Evolutionary conservation across 2,329 filamentous ascomycete genomes (phyloP).

Genomic region (Colletotrichum chrysophilum): DNA sequence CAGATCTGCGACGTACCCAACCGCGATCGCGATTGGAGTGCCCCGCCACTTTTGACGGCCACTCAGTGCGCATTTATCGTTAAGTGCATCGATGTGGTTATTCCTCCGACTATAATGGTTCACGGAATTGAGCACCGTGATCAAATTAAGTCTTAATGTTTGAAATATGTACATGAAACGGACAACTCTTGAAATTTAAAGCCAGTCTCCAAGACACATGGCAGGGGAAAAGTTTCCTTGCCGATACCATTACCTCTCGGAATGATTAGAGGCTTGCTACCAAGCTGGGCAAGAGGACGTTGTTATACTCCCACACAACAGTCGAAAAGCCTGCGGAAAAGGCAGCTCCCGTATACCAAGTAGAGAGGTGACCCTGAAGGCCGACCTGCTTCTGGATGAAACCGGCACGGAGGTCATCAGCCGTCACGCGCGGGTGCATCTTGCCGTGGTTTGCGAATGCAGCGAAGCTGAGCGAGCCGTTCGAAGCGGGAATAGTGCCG

Average conservation of each 20-base stretch:
- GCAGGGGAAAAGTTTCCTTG: fast-evolving
- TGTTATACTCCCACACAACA: constrained; percentile 38
- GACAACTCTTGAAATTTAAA: too few species aligned
- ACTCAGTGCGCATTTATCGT: too few species aligned
- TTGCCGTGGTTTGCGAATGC: constrained; percentile 40
- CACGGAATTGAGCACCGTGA: too few species aligned
- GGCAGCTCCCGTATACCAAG: constrained; percentile 49
- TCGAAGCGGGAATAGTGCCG: constrained; percentile 27
- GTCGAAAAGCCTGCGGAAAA: constrained; percentile 36
- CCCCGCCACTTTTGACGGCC: too few species aligned
- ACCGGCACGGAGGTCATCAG: constrained; percentile 38
- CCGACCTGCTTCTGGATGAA: constrained; percentile 46
- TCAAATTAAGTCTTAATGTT: too few species aligned
- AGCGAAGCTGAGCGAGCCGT: constrained; percentile 32
- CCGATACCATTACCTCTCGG: background rate
- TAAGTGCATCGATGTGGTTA: too few species aligned
- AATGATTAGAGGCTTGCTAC: background rate
- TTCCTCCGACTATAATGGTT: too few species aligned
- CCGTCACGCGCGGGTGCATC: constrained; percentile 36
- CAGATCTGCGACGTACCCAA: fast-evolving
- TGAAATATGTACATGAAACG: too few species aligned
- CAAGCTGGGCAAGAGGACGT: constrained; percentile 26
- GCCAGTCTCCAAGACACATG: too few species aligned
- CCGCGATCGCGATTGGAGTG: too few species aligned
- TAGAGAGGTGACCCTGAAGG: constrained; percentile 48